Evolutionary conservation across 257 asterid genomes (phyloP), one percentile per base, ranked within the genome.

Genomic region (Handroanthus guayacan): DNA sequence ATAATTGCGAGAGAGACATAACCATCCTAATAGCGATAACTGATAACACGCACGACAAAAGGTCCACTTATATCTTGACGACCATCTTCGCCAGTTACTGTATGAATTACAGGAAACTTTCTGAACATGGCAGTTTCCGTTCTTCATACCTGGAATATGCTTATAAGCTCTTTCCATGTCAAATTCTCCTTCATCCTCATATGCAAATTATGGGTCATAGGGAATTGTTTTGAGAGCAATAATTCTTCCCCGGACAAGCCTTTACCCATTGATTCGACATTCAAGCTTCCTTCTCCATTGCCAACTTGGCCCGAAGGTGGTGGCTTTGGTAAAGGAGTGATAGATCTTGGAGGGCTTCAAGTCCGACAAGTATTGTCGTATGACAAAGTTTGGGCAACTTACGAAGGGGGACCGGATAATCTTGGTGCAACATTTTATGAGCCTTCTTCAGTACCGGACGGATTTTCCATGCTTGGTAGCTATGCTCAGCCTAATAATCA

Each of bases 271-370:
- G 89, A 89, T 72, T 69, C 90, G 81, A 9, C 62, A 71, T 92
- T 92, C 95, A 85, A 80, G 76, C 80, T 92, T 25, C 94, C 99
- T 25, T 79, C 92, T 25, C 81, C 95, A 39, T 79, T 86, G 72
- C 92, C 96, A 50, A 25, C 86, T 51, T 90, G 93, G 90, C 89
- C 93, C 9, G 13, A 81, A 77, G 96, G 90, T 18, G 89, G 87
- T 3, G 90, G 74, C 0, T 95, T 95, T 68, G 92, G 80, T 17
- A 81, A 80, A 37, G 97, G 96, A 44, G 83, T 11, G 64, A 75
- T 95, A 51, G 97, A 95, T 78, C 83, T 93, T 12, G 98, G 97
- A 57, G 98, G 97, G 6, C 90, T 95, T 1, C 62, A 77, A 75
- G 84, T 95, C 55, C 83, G 78, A 44, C 88, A 89, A 68, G 43